Conservation (phyloP, 306 rosid genomes). For the Arachis hypogaea region DNA sequence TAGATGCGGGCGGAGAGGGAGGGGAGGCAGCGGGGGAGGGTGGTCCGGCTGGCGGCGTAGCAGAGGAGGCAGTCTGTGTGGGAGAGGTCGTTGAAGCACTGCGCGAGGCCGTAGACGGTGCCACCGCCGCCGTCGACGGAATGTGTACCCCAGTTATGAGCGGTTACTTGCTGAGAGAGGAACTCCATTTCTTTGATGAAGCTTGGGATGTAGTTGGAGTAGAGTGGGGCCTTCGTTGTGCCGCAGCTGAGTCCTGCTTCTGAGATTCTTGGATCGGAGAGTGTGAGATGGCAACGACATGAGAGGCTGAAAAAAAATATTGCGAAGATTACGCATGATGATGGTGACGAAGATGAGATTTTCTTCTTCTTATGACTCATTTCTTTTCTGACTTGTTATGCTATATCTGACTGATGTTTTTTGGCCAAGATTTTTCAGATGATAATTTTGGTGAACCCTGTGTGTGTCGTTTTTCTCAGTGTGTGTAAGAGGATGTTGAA, state of each 20-base stretch:
- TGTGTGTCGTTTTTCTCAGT: not conserved
- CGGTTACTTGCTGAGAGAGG: slow-evolving; percentile 49
- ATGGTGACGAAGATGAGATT: not conserved
- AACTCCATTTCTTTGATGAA: slow-evolving; percentile 72
- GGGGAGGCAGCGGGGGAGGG: slow-evolving; percentile 82
- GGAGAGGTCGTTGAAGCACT: slow-evolving; percentile 74
- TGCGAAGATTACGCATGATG: slow-evolving; percentile 36
- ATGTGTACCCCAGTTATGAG: slow-evolving; percentile 50
- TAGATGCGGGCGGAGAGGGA: slow-evolving; percentile 62
- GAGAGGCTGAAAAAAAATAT: slow-evolving; percentile 19
- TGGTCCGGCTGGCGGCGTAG: slow-evolving; percentile 73
- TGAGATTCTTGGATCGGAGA: slow-evolving; percentile 66
- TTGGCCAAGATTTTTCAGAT: too few relatives aligned
- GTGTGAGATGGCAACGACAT: slow-evolving; percentile 11
- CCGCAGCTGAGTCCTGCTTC: slow-evolving; percentile 61
- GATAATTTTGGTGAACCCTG: too few relatives aligned
- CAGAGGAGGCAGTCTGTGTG: slow-evolving; percentile 83
- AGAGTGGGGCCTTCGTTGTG: slow-evolving; percentile 26
- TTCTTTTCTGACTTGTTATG: too few relatives aligned
- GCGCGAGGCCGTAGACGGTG: slow-evolving; percentile 62
- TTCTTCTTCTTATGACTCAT: too few relatives aligned
- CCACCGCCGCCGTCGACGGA: slow-evolving; percentile 43
- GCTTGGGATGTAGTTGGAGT: slow-evolving; percentile 53
- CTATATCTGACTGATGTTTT: too few relatives aligned
- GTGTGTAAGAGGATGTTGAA: not conserved